Evolutionary conservation across 805 yeast genomes (phyloP).

Genomic region (Candida andamanensis): DNA sequence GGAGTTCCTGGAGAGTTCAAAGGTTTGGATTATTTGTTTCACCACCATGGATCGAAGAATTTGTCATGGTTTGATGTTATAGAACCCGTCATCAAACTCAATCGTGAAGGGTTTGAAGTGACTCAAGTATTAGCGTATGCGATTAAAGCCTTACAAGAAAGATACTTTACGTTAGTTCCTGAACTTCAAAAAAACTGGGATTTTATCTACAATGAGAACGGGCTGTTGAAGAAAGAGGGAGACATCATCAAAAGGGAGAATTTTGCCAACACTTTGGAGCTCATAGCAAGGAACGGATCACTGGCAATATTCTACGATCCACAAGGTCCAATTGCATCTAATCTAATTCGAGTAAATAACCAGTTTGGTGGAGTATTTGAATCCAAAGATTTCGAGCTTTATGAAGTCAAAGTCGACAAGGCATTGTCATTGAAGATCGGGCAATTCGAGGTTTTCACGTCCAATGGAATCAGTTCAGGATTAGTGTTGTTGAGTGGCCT

Average conservation of each 20-base stretch:
- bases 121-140: conserved; percentile 25
- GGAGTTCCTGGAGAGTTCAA: conserved; percentile 90
- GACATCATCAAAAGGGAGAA: conserved; percentile 56
- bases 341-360: conserved; percentile 47
- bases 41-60: conserved; percentile 63
- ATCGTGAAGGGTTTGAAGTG: conserved; percentile 56
- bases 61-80: conserved; percentile 69
- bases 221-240: conserved; percentile 42
- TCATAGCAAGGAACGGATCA: conserved; percentile 73
- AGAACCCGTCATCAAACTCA: conserved; percentile 67
- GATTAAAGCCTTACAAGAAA: conserved; percentile 24
- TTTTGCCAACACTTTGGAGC: conserved; percentile 61
- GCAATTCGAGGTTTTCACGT: conserved; percentile 30
- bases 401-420: conserved; percentile 45
- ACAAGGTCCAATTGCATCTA: conserved; percentile 62
- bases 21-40: conserved; percentile 65
- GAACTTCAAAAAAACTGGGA: conserved; percentile 46
- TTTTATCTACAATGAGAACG: conserved; percentile 39
- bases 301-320: conserved; percentile 81
- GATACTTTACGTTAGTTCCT: conserved; percentile 24
- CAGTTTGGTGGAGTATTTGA: conserved; percentile 64
- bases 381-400: conserved; percentile 60
- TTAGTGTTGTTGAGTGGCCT: conserved; percentile 75
- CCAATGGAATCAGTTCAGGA: conserved; percentile 79
- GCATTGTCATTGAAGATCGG: conserved; percentile 31